phyloP scores from a whole-genome alignment of 2,329 filamentous ascomycete genomes.

The Scedosporium aurantiacum region DNA sequence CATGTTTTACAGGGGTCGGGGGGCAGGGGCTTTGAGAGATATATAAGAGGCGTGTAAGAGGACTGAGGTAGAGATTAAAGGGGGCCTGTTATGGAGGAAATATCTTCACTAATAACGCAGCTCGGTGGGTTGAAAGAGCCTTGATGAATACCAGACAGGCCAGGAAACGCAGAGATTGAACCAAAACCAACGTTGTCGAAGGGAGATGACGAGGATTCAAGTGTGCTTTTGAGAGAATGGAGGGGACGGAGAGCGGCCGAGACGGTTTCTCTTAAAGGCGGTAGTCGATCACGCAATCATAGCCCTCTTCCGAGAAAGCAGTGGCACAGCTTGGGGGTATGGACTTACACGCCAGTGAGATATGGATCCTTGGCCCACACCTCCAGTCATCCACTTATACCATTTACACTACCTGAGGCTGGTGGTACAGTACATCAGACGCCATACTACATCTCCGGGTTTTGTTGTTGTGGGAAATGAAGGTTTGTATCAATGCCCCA shows the following conservation, averaged over 20 bases:
- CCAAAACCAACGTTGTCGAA: not conserved
- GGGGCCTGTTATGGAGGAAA: not conserved
- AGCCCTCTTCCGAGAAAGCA: slow-evolving; percentile 1
- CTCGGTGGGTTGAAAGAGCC: not conserved
- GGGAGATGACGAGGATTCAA: not conserved
- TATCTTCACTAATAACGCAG: not conserved
- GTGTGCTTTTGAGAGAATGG: not conserved
- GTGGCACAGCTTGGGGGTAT: not conserved
- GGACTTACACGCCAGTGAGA: slow-evolving; percentile 4
- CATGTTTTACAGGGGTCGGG: not conserved
- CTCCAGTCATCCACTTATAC: not conserved
- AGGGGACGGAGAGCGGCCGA: slow-evolving; percentile 5
- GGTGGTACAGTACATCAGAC: not conserved
- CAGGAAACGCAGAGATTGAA: not conserved
- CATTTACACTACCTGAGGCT: not conserved
- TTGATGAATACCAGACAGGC: not conserved
- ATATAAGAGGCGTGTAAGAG: not conserved
- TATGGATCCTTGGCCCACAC: not conserved
- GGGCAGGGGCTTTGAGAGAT: not conserved
- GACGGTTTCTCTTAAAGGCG: slow-evolving; percentile 6
- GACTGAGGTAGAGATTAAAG: not conserved
- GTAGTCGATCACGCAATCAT: slow-evolving; percentile 10
- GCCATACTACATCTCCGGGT: not conserved
- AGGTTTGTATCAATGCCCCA: not conserved
- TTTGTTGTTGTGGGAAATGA: not conserved